These are phyloP conservation scores for Chrysoporthe cubensis DNA, from an alignment of 2,329 filamentous ascomycete species.

Conservation along the genomic window DNA sequence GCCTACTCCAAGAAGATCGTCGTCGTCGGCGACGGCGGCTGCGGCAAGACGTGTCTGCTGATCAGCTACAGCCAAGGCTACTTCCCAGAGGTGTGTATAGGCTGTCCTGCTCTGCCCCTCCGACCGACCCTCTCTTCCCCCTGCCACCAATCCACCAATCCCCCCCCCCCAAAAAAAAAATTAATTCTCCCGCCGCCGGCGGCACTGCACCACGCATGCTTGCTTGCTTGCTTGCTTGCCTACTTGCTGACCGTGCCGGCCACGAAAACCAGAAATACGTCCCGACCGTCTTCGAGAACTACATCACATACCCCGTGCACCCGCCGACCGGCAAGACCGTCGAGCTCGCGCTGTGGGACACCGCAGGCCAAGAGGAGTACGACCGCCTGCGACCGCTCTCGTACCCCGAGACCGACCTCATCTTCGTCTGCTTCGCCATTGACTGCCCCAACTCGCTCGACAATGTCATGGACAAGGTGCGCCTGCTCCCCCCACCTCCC, in stretches of 20 bases:
- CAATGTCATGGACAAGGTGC: conserved; percentile 98
- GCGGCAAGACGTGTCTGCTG: conserved; percentile 96
- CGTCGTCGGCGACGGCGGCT: conserved; percentile 96
- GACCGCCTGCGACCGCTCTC: conserved; percentile 93
- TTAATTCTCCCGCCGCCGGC: neutral
- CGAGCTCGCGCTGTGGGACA: conserved; percentile 97
- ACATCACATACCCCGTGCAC: conserved; percentile 96
- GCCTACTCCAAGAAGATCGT: conserved; percentile 99
- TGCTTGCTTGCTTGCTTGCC: neutral
- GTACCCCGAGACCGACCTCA: conserved; percentile 95
- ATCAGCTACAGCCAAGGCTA: conserved; percentile 99
- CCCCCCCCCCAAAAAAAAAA: no score
- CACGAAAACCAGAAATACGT: conserved; percentile 84
- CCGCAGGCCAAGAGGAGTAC: conserved; percentile 97
- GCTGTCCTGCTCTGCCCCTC: neutral
- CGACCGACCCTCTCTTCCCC: neutral
- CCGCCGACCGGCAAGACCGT: conserved; percentile 88
- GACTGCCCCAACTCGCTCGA: conserved; percentile 98
- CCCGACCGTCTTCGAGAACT: conserved; percentile 98
- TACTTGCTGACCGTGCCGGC: conserved; percentile 4
- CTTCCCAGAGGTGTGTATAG: conserved; percentile 84
- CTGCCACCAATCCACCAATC: neutral
- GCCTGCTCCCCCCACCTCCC: conserved; percentile 31
- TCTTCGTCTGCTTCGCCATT: conserved; percentile 99
- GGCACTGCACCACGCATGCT: neutral